phyloP scores from a whole-genome alignment of 148 eudicot species.

The Drosera capensis region DNA sequence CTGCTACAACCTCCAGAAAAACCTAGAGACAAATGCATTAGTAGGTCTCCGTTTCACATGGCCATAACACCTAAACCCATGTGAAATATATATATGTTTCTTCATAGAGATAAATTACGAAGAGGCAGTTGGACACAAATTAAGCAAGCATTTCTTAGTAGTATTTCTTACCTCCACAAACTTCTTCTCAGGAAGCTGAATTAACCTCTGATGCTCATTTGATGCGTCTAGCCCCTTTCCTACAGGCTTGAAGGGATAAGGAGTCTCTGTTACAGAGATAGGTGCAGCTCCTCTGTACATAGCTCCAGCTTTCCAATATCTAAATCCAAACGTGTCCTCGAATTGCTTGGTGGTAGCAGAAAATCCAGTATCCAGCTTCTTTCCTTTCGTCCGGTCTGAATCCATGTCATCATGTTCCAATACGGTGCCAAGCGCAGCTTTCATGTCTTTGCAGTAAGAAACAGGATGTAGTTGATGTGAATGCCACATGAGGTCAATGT shows the following conservation, averaged over 20 bases:
- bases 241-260: slow-evolving; percentile 19
- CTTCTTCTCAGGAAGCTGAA: slow-evolving; percentile 24
- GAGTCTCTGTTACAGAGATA: slow-evolving; percentile 39
- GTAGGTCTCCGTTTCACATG: no score
- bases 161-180: slow-evolving; percentile 48
- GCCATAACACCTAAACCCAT: no score
- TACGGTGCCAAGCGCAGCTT: slow-evolving; percentile 47
- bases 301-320: slow-evolving; percentile 95
- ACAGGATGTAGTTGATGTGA: slow-evolving; percentile 73
- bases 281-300: slow-evolving; percentile 77
- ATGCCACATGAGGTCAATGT: slow-evolving; percentile 97
- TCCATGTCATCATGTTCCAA: slow-evolving; percentile 94
- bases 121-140: background rate
- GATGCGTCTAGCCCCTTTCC: slow-evolving; percentile 17
- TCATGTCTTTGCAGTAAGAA: slow-evolving; percentile 57
- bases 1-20: slow-evolving; percentile 60
- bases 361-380: slow-evolving; percentile 76
- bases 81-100: background rate
- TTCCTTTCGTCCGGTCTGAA: slow-evolving; percentile 84
- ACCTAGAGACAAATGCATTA: slow-evolving; percentile 25
- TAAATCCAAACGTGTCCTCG: slow-evolving; percentile 65
- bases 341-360: slow-evolving; percentile 68
- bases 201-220: slow-evolving; percentile 11
- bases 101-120: background rate
- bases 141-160: background rate